phyloP scores from a whole-genome alignment of 2,329 filamentous ascomycete species.

The Claviceps paspali region DNA sequence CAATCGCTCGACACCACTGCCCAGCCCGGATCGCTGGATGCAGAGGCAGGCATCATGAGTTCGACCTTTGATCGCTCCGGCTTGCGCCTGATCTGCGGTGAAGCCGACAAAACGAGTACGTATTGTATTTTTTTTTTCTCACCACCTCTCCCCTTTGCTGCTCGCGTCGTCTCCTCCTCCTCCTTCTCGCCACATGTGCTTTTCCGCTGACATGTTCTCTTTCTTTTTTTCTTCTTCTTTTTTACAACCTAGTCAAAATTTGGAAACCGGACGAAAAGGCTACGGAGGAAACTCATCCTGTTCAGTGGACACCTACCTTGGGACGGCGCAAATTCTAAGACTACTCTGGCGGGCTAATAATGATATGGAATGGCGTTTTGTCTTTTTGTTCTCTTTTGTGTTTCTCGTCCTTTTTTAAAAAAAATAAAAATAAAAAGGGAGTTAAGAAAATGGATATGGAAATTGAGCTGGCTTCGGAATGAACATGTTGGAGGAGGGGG shows the following conservation, averaged over 20 bases:
- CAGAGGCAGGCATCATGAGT: conserved; percentile 88
- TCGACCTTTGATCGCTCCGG: conserved; percentile 86
- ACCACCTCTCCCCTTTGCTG: not conserved
- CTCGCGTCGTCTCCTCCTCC: no score
- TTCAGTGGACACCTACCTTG: conserved; percentile 81
- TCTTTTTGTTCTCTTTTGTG: no score
- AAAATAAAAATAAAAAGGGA: not conserved
- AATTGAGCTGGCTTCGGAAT: no score
- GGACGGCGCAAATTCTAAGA: conserved; percentile 57
- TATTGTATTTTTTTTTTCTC: conserved; percentile 6
- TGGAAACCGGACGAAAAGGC: conserved; percentile 91
- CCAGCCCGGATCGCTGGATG: conserved; percentile 85
- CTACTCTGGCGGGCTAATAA: not conserved
- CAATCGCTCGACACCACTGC: conserved; percentile 82
- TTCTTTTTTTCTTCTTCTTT: not conserved
- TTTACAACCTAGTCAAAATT: conserved; percentile 54
- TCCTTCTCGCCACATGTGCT: no score
- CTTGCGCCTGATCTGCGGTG: conserved; percentile 77
- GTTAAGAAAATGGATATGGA: no score
- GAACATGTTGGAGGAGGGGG: no score
- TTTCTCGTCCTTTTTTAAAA: no score
- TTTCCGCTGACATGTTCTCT: no score
- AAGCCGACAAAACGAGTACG: conserved; percentile 86
- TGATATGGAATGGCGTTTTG: no score
- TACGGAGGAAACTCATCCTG: conserved; percentile 77